Base-by-base conservation (phyloP, 1,284 basidiomycete genomes). In the Golubevia pallescens region DNA sequence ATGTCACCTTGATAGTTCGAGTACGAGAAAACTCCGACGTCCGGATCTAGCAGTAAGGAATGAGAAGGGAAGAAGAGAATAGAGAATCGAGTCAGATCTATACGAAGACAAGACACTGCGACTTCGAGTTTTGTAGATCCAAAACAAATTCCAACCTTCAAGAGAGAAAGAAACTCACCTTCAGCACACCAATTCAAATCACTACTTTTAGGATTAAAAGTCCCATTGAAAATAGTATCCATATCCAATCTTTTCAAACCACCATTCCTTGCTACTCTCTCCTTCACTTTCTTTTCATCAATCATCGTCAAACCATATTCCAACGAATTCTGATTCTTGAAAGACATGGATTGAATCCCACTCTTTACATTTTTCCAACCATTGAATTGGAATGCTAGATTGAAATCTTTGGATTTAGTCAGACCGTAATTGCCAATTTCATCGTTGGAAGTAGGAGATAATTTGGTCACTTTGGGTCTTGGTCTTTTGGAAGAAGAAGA, bases 11-110 rank as follows among this genome's bases (percentile, higher is more conserved):
- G 64, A 14, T 70, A 71, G 48, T 79, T 71, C 53, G 74, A 71
- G 38, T 74, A 66, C 20, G 69, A 70, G 57, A 81, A 81, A n/a
- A 81, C 79, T 19, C 79, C 79, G 34, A 73, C 68, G 61, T 81
- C 79, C 1, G 75, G 75, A 53, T 80, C 79, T 67, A 57, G 58
- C 57, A 65, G 68, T 64, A 77, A n/a, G 57, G 65, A 7, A 62
- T 62, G 19, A 3, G 23, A 20, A n/a, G 28, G 21, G 16, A 53
- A 3, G 57, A 16, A 63, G 38, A 13, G 5, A n/a, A n/a, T 10
- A 14, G 8, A 32, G 10, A 14, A 60, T 4, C 20, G 7, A 28
- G 62, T 21, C 14, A 42, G 16, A 16, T 64, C 58, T 21, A 19
- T 53, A 53, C 2, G 61, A 23, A 61, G 14, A 14, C 60, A 51